Conservation (phyloP, 805 yeast species). For the Saccharomycopsis fermentans region DNA sequence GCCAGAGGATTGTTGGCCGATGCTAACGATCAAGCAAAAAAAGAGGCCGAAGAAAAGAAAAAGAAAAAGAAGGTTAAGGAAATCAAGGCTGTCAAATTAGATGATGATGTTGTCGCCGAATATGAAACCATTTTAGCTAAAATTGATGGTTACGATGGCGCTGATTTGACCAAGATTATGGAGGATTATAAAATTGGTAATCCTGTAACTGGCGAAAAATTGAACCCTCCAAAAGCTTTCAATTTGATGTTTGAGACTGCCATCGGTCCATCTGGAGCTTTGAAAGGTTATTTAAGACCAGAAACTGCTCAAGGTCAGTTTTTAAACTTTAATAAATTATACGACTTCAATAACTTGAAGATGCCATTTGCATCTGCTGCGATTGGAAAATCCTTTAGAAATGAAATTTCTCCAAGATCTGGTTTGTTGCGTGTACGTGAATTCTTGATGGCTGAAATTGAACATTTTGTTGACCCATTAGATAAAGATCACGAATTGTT, state of each 20-base stretch:
- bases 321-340: slow-evolving; percentile 83
- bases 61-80: slow-evolving; percentile 96
- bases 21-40: slow-evolving; percentile 49
- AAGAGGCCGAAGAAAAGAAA: slow-evolving; percentile 59
- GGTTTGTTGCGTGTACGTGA: slow-evolving; percentile 97
- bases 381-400: slow-evolving; percentile 96
- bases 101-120: slow-evolving; percentile 67
- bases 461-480: slow-evolving; percentile 92
- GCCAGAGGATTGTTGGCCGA: slow-evolving; percentile 72
- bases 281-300: slow-evolving; percentile 93
- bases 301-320: slow-evolving; percentile 99
- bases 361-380: slow-evolving; percentile 99
- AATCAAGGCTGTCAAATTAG: slow-evolving; percentile 78
- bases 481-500: slow-evolving; percentile 79
- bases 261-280: slow-evolving; percentile 95
- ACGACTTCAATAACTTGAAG: slow-evolving; percentile 88
- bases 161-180: slow-evolving; percentile 84
- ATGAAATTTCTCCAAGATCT: slow-evolving; percentile 97
- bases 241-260: slow-evolving; percentile 99
- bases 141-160: slow-evolving; percentile 93
- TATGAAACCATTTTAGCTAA: slow-evolving; percentile 82
- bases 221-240: slow-evolving; percentile 90
- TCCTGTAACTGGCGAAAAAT: slow-evolving; percentile 79
- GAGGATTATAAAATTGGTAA: slow-evolving; percentile 72
- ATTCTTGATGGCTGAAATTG: slow-evolving; percentile 98